Evolutionary conservation across 306 rosid genomes (phyloP), one percentile per base, ranked within the genome.

Genomic region (Begonia masoniana): DNA sequence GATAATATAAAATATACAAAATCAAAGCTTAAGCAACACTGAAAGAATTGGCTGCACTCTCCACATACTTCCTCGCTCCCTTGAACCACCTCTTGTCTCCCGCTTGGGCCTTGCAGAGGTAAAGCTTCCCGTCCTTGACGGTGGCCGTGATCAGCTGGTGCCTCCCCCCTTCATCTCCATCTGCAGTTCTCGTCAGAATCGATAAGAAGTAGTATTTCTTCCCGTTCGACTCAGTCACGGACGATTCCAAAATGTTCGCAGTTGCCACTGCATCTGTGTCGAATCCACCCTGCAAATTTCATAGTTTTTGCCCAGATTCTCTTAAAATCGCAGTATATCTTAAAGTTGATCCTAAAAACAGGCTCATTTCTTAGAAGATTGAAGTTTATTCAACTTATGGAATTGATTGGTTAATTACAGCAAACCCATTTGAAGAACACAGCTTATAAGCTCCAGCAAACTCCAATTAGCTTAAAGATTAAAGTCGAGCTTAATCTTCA

Each of bases 21-120:
- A 31, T 31, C 13, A 41, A 36, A 45, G 64, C 41, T 78, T 72
- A 91, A 66, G 96, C 96, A 74, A 91, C 88, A 66, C 94, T 86
- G 86, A 91, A 91, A 48, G 99, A 91, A 71, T 56, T 36, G 15
- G 87, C 74, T 55, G 92, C 31, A 54, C 50, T 76, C 79, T 91
- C 99, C 8, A 91, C 94, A 54, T 57, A 91, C 74, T 51, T 91
- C 78, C 83, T 86, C 57, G 92, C 94, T 60, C 99, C 99, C 68
- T 91, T 86, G 55, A 91, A 91, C 99, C 99, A 91, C 74, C 99
- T 77, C 84, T 91, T 91, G 77, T 91, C 99, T 47, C 99, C 99
- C 9, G 99, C 99, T 72, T 91, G 99, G 35, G 96, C 96, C 79
- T 91, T 91, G 77, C 84, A 81, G 36, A 91, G 74, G 76, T 77